Percentiles rank a stretch among this genome's conserved stretches.
phyloP scores from a whole-genome alignment of 139 green algal genomes.

The Chlorella vulgaris region DNA sequence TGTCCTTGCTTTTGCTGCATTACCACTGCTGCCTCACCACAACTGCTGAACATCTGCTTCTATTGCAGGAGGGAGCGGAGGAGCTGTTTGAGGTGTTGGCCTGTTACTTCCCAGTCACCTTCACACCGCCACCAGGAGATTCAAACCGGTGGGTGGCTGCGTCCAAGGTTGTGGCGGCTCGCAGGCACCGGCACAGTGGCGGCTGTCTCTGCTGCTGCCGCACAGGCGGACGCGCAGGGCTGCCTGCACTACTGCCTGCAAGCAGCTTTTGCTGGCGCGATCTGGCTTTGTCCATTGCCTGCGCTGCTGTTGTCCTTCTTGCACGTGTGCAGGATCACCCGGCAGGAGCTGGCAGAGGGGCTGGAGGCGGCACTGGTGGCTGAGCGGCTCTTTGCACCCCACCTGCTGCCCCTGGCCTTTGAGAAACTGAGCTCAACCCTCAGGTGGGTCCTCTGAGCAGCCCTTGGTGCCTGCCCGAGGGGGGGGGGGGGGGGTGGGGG shows the following conservation, averaged over 20 bases:
- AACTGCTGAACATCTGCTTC: neutral
- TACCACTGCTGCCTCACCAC: too few species aligned
- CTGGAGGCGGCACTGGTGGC: constrained; percentile 47
- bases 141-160: neutral
- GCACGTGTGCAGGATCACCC: constrained; percentile 53
- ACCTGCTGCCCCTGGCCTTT: constrained; percentile 52
- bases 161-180: too few species aligned
- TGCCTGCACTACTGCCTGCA: too few species aligned
- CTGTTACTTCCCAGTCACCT: constrained; percentile 93
- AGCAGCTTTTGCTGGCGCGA: too few species aligned
- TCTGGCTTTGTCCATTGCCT: too few species aligned
- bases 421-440: constrained; percentile 67
- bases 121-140: constrained; percentile 75
- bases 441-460: neutral
- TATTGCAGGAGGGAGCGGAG: constrained; percentile 44
- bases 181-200: too few species aligned
- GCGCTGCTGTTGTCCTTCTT: too few species aligned
- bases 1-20: too few species aligned
- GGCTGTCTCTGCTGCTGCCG: too few species aligned
- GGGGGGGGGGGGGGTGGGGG: neutral
- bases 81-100: constrained; percentile 86
- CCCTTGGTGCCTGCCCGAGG: too few species aligned
- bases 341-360: constrained; percentile 45
- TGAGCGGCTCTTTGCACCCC: constrained; percentile 47
- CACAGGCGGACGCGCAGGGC: too few species aligned